Percentiles rank a stretch among this genome's conserved stretches.
phyloP scores from a whole-genome alignment of 1,139 yeast species.

The Debaryomyces sp. region DNA sequence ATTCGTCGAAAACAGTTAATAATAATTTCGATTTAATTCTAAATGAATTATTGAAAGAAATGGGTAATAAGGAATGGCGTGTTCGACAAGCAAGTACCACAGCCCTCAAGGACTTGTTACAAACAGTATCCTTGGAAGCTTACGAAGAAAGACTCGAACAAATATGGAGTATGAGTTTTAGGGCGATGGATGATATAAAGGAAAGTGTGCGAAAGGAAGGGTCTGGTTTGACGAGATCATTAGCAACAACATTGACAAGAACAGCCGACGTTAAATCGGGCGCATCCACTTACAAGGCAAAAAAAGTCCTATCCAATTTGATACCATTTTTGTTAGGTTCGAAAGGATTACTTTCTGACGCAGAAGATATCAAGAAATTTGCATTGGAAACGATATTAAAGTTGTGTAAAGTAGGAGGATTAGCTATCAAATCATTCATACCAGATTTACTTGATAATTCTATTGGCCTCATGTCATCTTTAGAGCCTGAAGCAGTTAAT shows the following conservation, averaged over 20 bases:
- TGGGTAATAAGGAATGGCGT: conserved; percentile 91
- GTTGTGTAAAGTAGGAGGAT: conserved; percentile 64
- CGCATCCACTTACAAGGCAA: conserved; percentile 33
- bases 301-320: conserved; percentile 57
- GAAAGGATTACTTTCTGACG: conserved; percentile 80
- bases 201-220: conserved; percentile 92
- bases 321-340: conserved; percentile 81
- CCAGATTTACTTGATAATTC: conserved; percentile 72
- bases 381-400: conserved; percentile 74
- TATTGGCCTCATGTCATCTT: conserved; percentile 72
- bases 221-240: conserved; percentile 60
- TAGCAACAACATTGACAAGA: conserved; percentile 66
- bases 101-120: conserved; percentile 73
- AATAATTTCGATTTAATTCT: conserved; percentile 61
- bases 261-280: conserved; percentile 30
- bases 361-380: conserved; percentile 80
- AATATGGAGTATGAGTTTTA: conserved; percentile 86
- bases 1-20: conserved; percentile 58
- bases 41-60: conserved; percentile 64
- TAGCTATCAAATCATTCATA: conserved; percentile 65
- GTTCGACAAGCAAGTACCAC: conserved; percentile 86
- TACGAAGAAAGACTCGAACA: conserved; percentile 61
- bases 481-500: conserved; percentile 90
- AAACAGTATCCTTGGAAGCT: conserved; percentile 54
- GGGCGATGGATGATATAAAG: conserved; percentile 91